phyloP scores from a whole-genome alignment of 2,329 filamentous ascomycete genomes.

The Penicillium sp. region DNA sequence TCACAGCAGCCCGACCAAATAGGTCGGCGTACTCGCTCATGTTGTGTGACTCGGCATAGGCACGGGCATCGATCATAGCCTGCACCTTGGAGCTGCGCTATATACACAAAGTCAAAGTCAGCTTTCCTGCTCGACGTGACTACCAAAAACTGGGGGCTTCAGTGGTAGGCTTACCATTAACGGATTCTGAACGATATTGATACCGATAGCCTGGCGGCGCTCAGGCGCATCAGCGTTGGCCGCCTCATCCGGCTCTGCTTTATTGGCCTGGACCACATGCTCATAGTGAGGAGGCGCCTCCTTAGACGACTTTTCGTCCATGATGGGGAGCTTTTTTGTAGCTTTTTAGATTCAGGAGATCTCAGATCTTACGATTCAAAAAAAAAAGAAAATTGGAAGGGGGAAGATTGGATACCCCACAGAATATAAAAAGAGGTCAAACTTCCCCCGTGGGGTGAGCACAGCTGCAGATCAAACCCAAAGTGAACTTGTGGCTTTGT shows the following conservation, averaged over 20 bases:
- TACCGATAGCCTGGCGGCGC: constrained; percentile 42
- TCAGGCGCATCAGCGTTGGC: constrained; percentile 8
- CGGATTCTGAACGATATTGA: constrained; percentile 50
- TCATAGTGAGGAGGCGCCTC: constrained; percentile 6
- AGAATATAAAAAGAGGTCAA: background rate
- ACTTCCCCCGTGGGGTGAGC: constrained; percentile 4
- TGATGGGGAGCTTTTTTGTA: background rate
- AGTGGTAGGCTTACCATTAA: constrained; percentile 37
- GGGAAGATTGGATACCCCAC: background rate
- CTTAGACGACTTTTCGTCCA: constrained; percentile 10
- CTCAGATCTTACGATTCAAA: background rate
- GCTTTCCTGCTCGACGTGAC: background rate
- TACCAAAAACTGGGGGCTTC: no score
- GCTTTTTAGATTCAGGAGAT: background rate
- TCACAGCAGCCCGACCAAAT: constrained; percentile 38
- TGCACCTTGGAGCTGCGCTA: constrained; percentile 35
- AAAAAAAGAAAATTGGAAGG: no score
- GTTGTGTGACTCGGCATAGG: constrained; percentile 27
- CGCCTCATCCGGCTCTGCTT: background rate
- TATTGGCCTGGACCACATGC: background rate
- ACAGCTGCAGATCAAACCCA: constrained; percentile 3
- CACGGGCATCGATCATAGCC: constrained; percentile 31
- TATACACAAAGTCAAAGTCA: background rate
- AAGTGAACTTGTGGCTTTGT: background rate
- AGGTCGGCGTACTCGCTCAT: constrained; percentile 39